Percentiles rank a stretch among this genome's conserved stretches.
Evolutionary conservation across 2,329 filamentous ascomycete species (phyloP).

Genomic region (Seiridium unicorne): DNA sequence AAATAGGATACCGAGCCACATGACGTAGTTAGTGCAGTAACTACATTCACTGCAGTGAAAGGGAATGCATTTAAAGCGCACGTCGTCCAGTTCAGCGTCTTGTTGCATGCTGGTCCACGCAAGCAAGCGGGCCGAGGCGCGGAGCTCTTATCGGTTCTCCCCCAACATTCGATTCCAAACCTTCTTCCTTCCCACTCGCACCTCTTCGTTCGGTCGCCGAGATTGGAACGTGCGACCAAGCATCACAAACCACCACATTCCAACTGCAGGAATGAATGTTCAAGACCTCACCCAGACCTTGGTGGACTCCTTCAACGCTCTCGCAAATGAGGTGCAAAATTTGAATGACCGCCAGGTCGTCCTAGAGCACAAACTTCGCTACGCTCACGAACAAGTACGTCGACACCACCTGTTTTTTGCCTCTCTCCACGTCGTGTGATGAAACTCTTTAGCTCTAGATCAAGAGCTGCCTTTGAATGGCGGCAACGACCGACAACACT

Average conservation of each 20-base stretch:
- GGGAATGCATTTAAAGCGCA: background rate
- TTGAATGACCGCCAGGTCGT: slow-evolving; percentile 63
- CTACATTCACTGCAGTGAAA: too few relatives aligned
- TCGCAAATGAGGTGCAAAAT: slow-evolving; percentile 64
- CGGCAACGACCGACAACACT: slow-evolving; percentile 61
- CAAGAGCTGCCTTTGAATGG: slow-evolving; percentile 57
- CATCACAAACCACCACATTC: background rate
- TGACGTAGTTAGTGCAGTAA: too few relatives aligned
- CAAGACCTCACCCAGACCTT: slow-evolving; percentile 52
- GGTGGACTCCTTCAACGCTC: slow-evolving; percentile 62
- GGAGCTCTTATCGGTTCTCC: background rate
- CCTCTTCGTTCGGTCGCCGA: background rate
- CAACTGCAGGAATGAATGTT: slow-evolving; percentile 35
- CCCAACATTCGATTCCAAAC: background rate
- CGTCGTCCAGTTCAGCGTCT: background rate
- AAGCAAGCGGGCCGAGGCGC: background rate
- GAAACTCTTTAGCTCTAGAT: slow-evolving; percentile 76
- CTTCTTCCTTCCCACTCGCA: background rate
- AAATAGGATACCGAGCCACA: too few relatives aligned
- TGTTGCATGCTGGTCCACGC: background rate
- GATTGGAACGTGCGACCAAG: background rate
- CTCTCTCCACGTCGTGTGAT: slow-evolving; percentile 33
- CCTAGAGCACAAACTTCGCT: slow-evolving; percentile 65
- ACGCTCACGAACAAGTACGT: slow-evolving; percentile 65
- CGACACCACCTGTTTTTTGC: background rate